Base-by-base conservation (phyloP, 176 grass and related monocot species). In the Phoenix dactylifera region DNA sequence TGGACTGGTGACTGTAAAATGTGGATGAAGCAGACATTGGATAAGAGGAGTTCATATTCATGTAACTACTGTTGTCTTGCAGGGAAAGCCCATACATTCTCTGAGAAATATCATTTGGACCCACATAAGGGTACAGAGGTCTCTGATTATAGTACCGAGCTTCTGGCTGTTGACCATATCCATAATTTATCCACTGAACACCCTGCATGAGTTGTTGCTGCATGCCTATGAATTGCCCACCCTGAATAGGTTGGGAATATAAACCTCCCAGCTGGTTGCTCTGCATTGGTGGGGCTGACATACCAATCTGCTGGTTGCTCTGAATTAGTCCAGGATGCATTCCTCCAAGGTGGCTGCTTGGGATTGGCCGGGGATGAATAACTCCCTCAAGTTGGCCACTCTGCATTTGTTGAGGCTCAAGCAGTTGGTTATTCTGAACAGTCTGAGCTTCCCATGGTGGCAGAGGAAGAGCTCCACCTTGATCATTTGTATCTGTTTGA, bases 51-150 rank as follows among this genome's bases (percentile, higher is more conserved):
- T 24, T 66, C 62, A 66, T 79, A 15, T 73, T 74, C 70, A 59
- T 54, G n/a, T 70, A 82, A 4, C 60, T 67, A 69, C 6, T 44
- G 35, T 61, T 90, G 59, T 80, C 80, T 59, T 95, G 91, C 68
- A 90, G 22, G 16, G 91, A 90, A 30, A 87, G 86, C n/a, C 91
- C 80, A 60, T 84, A 90, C 86, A 85, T 90, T 26, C 67, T 82
- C 55, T 85, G 92, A 54, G 78, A 88, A 15, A 91, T 62, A 7
- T 72, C 84, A 54, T 82, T 88, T 35, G 78, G 19, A 50, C 59
- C 51, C 56, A 66, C 63, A 59, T 97, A 80, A 50, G 77, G 68
- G 24, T 88, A 97, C 29, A 49, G 59, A 32, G 73, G 49, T 16
- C 58, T 68, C 22, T 83, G 90, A 66, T 69, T 61, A 55, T 97